Evolutionary conservation across 2,329 filamentous ascomycete genomes (phyloP).

Genomic region (Neophaeococcomyces aloes): DNA sequence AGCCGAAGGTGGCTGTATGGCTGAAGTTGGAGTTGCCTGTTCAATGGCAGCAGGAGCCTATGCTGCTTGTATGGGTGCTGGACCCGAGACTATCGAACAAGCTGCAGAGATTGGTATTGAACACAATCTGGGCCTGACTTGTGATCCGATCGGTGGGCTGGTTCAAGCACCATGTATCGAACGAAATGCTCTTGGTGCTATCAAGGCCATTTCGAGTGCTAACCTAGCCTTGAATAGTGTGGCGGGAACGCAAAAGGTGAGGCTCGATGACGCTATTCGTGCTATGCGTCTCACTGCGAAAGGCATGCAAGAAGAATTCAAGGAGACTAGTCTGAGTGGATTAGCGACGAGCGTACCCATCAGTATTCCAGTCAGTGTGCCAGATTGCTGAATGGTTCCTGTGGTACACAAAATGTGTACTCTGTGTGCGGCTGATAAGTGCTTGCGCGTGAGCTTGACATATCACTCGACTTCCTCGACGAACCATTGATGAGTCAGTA

Average conservation of each 20-base stretch:
- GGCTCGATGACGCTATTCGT: slow-evolving; percentile 16
- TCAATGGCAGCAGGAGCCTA: slow-evolving; percentile 18
- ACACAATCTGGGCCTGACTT: slow-evolving; percentile 19
- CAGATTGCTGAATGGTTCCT: slow-evolving; percentile 12
- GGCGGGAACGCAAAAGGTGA: slow-evolving; percentile 15
- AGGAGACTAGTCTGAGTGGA: slow-evolving; percentile 19
- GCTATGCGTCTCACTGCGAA: slow-evolving; percentile 18
- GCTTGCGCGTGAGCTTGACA: too few relatives aligned
- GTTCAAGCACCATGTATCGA: slow-evolving; percentile 19
- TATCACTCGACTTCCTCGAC: too few relatives aligned
- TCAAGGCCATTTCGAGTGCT: slow-evolving; percentile 18
- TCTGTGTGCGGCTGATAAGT: too few relatives aligned
- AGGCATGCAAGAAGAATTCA: slow-evolving; percentile 18
- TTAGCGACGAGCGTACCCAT: slow-evolving; percentile 16
- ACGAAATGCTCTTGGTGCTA: slow-evolving; percentile 16
- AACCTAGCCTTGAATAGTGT: slow-evolving; percentile 17
- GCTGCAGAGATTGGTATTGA: slow-evolving; percentile 19
- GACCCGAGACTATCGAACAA: slow-evolving; percentile 17
- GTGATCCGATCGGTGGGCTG: slow-evolving; percentile 16
- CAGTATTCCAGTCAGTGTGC: slow-evolving; percentile 18
- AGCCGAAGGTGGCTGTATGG: slow-evolving; percentile 18
- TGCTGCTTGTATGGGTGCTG: slow-evolving; percentile 18
- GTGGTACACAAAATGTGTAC: not conserved
- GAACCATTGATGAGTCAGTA: too few relatives aligned
- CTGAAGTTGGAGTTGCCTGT: slow-evolving; percentile 18